Percentiles rank a stretch among this genome's conserved stretches.
These are phyloP conservation scores for Goffeauzyma gilvescens DNA, from an alignment of 768 basidiomycete genomes.

Conservation along the genomic window DNA sequence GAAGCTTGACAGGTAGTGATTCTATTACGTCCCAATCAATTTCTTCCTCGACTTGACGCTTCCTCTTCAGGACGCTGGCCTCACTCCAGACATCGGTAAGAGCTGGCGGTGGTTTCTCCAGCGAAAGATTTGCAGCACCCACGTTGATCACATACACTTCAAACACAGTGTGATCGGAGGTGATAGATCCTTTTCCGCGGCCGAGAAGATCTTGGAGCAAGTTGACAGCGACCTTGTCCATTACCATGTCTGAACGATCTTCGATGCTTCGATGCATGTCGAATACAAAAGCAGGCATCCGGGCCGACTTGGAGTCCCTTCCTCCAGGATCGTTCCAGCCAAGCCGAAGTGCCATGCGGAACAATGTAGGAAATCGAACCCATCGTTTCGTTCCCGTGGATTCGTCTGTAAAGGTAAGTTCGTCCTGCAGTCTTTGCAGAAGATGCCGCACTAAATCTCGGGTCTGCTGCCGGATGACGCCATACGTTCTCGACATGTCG, in stretches of 20 bases:
- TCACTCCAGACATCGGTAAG: not conserved
- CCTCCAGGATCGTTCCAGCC: conserved; percentile 1
- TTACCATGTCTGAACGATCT: conserved; percentile 2
- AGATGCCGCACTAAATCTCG: conserved; percentile 3
- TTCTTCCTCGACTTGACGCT: not conserved
- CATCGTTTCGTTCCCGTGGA: not conserved
- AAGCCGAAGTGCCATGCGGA: conserved; percentile 9
- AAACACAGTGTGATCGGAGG: not conserved
- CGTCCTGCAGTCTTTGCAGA: conserved; percentile 12
- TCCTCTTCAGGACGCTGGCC: no score
- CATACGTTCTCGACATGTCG: not conserved
- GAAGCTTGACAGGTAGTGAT: conserved; percentile 1
- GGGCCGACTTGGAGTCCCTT: not conserved
- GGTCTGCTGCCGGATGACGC: not conserved
- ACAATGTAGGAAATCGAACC: conserved; percentile 7
- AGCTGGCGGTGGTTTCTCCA: conserved; percentile 5
- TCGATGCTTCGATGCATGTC: not conserved
- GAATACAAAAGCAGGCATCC: conserved; percentile 6
- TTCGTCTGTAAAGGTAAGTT: conserved; percentile 7
- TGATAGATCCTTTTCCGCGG: not conserved
- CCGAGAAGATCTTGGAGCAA: conserved; percentile 2
- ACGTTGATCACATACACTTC: conserved; percentile 13
- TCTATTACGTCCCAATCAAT: conserved; percentile 2
- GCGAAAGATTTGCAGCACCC: not conserved
- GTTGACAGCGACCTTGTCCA: not conserved